Evolutionary conservation across 768 basidiomycete genomes (phyloP).

Genomic region (Russula virescens): DNA sequence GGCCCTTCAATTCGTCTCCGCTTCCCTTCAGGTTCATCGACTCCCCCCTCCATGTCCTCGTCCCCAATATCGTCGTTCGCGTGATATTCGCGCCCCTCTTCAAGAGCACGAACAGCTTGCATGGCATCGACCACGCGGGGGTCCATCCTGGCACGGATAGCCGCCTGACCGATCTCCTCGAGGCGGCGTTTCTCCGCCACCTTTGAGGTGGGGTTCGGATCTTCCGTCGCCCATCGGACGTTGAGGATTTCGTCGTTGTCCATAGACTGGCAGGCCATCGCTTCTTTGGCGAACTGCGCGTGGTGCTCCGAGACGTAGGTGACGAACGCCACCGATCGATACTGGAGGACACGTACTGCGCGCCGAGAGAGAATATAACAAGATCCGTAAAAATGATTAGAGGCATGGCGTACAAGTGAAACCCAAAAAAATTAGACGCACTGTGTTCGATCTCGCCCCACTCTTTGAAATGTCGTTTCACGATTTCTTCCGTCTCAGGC

Average conservation of each 20-base stretch:
- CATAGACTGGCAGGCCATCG: slow-evolving; percentile 97
- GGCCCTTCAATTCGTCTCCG: slow-evolving; percentile 33
- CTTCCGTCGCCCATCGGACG: slow-evolving; percentile 98
- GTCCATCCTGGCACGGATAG: slow-evolving; percentile 80
- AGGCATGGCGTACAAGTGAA: too few relatives aligned
- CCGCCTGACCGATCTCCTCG: slow-evolving; percentile 79
- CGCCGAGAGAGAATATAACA: not conserved
- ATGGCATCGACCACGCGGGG: slow-evolving; percentile 86
- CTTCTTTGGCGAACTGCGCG: slow-evolving; percentile 96
- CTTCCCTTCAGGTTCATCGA: slow-evolving; percentile 33
- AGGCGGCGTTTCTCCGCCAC: slow-evolving; percentile 78
- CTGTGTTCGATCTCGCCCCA: slow-evolving; percentile 93
- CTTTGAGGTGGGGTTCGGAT: slow-evolving; percentile 91
- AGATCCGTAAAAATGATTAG: too few relatives aligned
- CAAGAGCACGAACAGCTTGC: slow-evolving; percentile 77
- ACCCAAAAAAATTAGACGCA: slow-evolving; percentile 37
- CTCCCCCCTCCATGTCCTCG: slow-evolving; percentile 35
- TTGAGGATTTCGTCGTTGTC: slow-evolving; percentile 98
- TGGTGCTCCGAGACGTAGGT: slow-evolving; percentile 82
- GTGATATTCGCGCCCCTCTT: slow-evolving; percentile 55
- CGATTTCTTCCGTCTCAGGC: slow-evolving; percentile 86
- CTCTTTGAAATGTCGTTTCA: slow-evolving; percentile 88
- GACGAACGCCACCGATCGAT: slow-evolving; percentile 95
- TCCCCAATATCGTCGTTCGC: slow-evolving; percentile 23
- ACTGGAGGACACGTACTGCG: slow-evolving; percentile 82